Conservation (phyloP, 495 filamentous ascomycete genomes). For the Xylaria longipes region DNA sequence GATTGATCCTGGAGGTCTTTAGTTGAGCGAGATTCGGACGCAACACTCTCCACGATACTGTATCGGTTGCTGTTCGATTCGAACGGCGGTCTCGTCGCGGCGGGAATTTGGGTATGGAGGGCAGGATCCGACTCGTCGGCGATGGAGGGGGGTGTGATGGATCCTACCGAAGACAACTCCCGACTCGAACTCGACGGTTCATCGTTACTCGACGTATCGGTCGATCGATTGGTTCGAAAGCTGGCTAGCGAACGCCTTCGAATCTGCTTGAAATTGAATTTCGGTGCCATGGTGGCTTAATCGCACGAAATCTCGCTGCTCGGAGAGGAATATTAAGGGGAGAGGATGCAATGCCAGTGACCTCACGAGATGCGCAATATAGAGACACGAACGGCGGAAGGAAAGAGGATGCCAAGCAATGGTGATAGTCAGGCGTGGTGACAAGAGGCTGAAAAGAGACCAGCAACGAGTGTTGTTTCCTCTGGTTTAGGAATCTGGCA, state of each 20-base stretch:
- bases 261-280: constrained; percentile 74
- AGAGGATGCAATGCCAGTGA: not conserved
- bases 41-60: constrained; percentile 53
- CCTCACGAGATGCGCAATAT: not conserved
- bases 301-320: constrained; percentile 12
- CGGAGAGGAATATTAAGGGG: not conserved
- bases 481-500: not conserved
- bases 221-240: constrained; percentile 63
- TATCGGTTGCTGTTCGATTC: constrained; percentile 53
- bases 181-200: constrained; percentile 50
- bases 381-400: not conserved
- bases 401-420: constrained; percentile 3
- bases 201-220: constrained; percentile 58
- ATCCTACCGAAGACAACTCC: constrained; percentile 54
- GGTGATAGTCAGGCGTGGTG: not conserved
- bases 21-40: constrained; percentile 23
- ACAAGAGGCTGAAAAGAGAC: not conserved
- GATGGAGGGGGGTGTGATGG: constrained; percentile 54
- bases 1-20: constrained; percentile 23
- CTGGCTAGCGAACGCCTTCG: constrained; percentile 74
- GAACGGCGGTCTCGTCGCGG: constrained; percentile 50
- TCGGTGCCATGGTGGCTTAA: constrained; percentile 51
- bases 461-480: constrained; percentile 5
- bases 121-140: constrained; percentile 53
- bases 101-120: constrained; percentile 56